These are phyloP conservation scores for Penicillium malachiteum DNA, from an alignment of 495 filamentous ascomycete genomes.

Conservation along the genomic window DNA sequence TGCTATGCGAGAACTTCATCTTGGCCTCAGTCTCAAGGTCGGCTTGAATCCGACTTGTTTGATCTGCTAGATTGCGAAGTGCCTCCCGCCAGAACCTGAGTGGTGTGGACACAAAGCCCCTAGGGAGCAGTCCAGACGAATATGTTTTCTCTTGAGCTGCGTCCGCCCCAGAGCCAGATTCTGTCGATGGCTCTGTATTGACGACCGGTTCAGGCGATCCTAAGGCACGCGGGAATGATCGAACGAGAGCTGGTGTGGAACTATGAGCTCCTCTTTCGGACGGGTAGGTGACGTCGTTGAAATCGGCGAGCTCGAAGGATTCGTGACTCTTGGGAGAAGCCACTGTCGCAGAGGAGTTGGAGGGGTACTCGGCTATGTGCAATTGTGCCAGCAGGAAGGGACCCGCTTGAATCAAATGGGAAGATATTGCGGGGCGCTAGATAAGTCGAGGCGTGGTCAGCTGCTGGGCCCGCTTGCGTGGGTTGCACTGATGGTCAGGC, in stretches of 20 bases:
- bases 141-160: slow-evolving; percentile 18
- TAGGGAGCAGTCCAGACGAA: slow-evolving; percentile 10
- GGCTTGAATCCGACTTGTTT: slow-evolving; percentile 20
- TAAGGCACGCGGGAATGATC: not conserved
- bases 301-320: slow-evolving; percentile 41
- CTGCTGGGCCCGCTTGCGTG: slow-evolving; percentile 12
- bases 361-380: not conserved
- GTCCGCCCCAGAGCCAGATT: slow-evolving; percentile 1
- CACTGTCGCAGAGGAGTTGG: slow-evolving; percentile 26
- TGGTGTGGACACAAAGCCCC: slow-evolving; percentile 16
- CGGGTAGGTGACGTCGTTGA: slow-evolving; percentile 19
- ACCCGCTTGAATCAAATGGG: slow-evolving; percentile 11
- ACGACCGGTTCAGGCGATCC: slow-evolving; percentile 10
- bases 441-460: slow-evolving; percentile 22
- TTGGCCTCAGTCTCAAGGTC: slow-evolving; percentile 54
- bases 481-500: slow-evolving; percentile 27
- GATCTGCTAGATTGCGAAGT: slow-evolving; percentile 30
- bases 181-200: slow-evolving; percentile 15
- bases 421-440: slow-evolving; percentile 18
- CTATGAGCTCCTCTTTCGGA: slow-evolving; percentile 6
- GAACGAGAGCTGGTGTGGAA: slow-evolving; percentile 9
- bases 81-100: slow-evolving; percentile 42
- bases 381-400: slow-evolving; percentile 9
- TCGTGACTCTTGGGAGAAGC: slow-evolving; percentile 23
- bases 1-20: slow-evolving; percentile 99